Evolutionary conservation across 805 yeast species (phyloP).

Genomic region (Starmerella gropengiesseri): DNA sequence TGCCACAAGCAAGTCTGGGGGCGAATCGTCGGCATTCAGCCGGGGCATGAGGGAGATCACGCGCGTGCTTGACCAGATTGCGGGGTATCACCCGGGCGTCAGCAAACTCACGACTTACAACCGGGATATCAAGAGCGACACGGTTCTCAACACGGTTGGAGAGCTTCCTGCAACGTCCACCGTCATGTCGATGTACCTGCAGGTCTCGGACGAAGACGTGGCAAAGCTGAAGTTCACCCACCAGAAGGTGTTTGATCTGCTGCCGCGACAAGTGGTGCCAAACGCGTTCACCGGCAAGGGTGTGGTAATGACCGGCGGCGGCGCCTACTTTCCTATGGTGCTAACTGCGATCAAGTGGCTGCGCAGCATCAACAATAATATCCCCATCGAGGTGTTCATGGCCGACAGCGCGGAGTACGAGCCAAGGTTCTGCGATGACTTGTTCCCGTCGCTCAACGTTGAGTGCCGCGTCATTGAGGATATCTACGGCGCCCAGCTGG

Average conservation of each 20-base stretch:
- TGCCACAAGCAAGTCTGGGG: too few relatives aligned
- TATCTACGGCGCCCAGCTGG: slow-evolving; percentile 46
- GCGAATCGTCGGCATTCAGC: too few relatives aligned
- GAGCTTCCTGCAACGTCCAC: slow-evolving; percentile 18
- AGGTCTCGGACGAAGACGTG: slow-evolving; percentile 15
- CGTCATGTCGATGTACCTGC: slow-evolving; percentile 16
- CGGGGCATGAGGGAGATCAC: neutral
- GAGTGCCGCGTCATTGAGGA: slow-evolving; percentile 56
- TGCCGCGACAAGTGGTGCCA: slow-evolving; percentile 12
- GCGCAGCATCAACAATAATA: slow-evolving; percentile 49
- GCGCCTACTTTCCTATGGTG: slow-evolving; percentile 62
- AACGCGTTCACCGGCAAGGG: slow-evolving; percentile 35
- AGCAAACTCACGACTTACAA: slow-evolving; percentile 36
- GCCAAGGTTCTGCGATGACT: slow-evolving; percentile 51
- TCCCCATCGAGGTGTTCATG: slow-evolving; percentile 75
- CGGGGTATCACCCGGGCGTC: slow-evolving; percentile 35
- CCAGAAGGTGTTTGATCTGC: slow-evolving; percentile 9
- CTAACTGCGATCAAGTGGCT: slow-evolving; percentile 53
- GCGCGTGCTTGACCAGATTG: neutral
- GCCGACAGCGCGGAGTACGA: slow-evolving; percentile 64
- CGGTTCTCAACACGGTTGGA: slow-evolving; percentile 21
- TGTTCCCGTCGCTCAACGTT: slow-evolving; percentile 53
- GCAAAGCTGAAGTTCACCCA: slow-evolving; percentile 13
- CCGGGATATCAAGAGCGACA: slow-evolving; percentile 33
- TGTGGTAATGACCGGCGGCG: slow-evolving; percentile 70